A percentile compares a stretch with the other conserved stretches of the same genome.
Evolutionary conservation across 805 yeast species (phyloP).

Genomic region (Cyberlindnera mississippiensis): DNA sequence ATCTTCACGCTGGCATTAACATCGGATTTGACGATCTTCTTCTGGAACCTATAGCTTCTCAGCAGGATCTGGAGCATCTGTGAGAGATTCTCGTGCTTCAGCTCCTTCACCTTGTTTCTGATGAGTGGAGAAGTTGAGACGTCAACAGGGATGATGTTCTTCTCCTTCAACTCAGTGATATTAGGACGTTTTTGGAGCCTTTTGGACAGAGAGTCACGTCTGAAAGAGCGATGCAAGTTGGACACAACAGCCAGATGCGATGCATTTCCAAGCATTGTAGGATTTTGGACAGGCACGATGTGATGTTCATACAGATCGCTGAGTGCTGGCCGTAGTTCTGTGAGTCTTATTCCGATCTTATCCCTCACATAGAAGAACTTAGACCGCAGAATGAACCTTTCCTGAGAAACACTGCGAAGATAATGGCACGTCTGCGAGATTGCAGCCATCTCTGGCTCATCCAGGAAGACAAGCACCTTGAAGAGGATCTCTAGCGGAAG

Average conservation of each 20-base stretch:
- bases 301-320: conserved; percentile 16
- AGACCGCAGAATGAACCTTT: conserved; percentile 21
- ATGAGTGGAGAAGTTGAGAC: conserved; percentile 6
- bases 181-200: conserved; percentile 21
- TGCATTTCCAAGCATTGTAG: conserved; percentile 5
- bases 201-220: conserved; percentile 19
- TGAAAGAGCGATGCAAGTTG: conserved; percentile 17
- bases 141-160: conserved; percentile 18
- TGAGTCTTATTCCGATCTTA: conserved; percentile 18
- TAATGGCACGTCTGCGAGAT: conserved; percentile 19
- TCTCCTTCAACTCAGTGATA: conserved; percentile 17
- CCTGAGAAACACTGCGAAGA: conserved; percentile 18
- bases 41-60: conserved; percentile 19
- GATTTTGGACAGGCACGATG: conserved; percentile 17
- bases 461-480: conserved; percentile 22
- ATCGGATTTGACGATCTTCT: conserved; percentile 6
- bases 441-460: conserved; percentile 22
- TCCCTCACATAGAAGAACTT: conserved; percentile 21
- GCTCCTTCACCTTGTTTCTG: conserved; percentile 8
- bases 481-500: conserved; percentile 24
- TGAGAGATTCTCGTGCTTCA: conserved; percentile 17
- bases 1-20: not conserved
- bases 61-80: conserved; percentile 15
- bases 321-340: conserved; percentile 15
- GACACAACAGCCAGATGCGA: conserved; percentile 4